A percentile compares a stretch with the other conserved stretches of the same genome.
phyloP scores from a whole-genome alignment of 768 basidiomycete species.

The Podaxis sp. region DNA sequence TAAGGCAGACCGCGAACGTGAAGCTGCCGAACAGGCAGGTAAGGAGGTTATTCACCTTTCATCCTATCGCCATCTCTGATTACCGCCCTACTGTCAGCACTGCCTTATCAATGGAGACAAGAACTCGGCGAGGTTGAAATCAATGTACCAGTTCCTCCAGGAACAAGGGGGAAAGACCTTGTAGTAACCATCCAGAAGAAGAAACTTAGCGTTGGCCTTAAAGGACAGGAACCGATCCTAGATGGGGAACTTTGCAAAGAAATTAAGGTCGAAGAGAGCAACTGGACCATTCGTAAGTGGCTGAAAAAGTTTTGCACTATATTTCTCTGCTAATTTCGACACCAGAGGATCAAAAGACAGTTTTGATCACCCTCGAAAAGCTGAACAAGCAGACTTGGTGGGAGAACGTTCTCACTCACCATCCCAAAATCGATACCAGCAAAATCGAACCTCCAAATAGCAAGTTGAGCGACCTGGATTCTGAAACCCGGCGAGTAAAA shows the following conservation, averaged over 20 bases:
- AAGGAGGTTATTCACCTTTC: conserved; percentile 25
- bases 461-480: conserved; percentile 93
- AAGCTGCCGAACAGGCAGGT: conserved; percentile 85
- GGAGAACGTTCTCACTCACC: conserved; percentile 93
- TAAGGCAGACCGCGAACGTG: conserved; percentile 62
- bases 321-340: conserved; percentile 1
- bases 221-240: conserved; percentile 82
- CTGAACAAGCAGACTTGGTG: conserved; percentile 91
- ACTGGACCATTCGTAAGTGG: conserved; percentile 86
- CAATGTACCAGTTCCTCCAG: conserved; percentile 79
- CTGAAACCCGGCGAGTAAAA: conserved; percentile 74
- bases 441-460: conserved; percentile 96
- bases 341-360: conserved; percentile 72
- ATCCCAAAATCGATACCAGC: conserved; percentile 94
- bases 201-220: conserved; percentile 79
- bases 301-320: neutral
- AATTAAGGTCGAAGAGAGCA: conserved; percentile 94
- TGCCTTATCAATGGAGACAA: conserved; percentile 93
- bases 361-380: conserved; percentile 84
- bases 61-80: conserved; percentile 16
- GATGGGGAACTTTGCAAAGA: conserved; percentile 91
- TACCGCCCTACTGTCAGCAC: conserved; percentile 42
- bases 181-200: conserved; percentile 74
- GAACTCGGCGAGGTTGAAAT: conserved; percentile 86
- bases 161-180: conserved; percentile 80